A percentile compares a stretch with the other conserved stretches of the same genome.
phyloP scores from a whole-genome alignment of 164 flowering plant species.

The Umbellularia californica region DNA sequence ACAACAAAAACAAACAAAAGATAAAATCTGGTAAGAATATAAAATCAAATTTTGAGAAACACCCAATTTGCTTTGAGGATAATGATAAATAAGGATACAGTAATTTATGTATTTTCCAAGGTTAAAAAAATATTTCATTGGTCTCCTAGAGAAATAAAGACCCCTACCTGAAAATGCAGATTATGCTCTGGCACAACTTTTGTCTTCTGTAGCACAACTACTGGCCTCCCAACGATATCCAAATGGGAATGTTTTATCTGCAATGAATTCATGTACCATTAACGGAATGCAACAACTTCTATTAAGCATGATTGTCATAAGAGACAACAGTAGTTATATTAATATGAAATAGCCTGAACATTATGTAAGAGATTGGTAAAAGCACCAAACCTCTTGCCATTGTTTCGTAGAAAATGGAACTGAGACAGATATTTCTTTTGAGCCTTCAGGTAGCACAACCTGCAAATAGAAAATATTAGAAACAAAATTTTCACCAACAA shows the following conservation, averaged over 20 bases:
- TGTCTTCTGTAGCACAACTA: slow-evolving; percentile 65
- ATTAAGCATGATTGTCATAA: not conserved
- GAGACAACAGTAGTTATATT: not conserved
- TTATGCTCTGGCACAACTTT: slow-evolving; percentile 89
- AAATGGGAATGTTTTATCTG: slow-evolving; percentile 81
- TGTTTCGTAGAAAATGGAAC: slow-evolving; percentile 76
- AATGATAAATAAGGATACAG: too few species aligned
- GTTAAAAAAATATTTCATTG: not conserved
- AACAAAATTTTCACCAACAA: not conserved
- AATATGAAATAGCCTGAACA: not conserved
- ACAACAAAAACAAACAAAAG: not conserved
- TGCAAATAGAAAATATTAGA: slow-evolving; percentile 24
- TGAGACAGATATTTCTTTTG: slow-evolving; percentile 66
- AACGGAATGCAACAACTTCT: not conserved
- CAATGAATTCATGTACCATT: slow-evolving; percentile 15
- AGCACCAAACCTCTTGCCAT: slow-evolving; percentile 52
- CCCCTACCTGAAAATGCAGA: slow-evolving; percentile 74
- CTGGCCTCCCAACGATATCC: slow-evolving; percentile 87
- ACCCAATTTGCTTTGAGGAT: not conserved
- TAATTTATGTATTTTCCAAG: not conserved
- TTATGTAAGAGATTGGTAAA: slow-evolving; percentile 3
- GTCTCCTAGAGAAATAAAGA: not conserved
- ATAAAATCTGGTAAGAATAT: not conserved
- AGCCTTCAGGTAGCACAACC: slow-evolving; percentile 97
- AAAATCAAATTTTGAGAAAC: not conserved